Conservation (phyloP, 805 yeast genomes). For the Phaffomyces antillensis region DNA sequence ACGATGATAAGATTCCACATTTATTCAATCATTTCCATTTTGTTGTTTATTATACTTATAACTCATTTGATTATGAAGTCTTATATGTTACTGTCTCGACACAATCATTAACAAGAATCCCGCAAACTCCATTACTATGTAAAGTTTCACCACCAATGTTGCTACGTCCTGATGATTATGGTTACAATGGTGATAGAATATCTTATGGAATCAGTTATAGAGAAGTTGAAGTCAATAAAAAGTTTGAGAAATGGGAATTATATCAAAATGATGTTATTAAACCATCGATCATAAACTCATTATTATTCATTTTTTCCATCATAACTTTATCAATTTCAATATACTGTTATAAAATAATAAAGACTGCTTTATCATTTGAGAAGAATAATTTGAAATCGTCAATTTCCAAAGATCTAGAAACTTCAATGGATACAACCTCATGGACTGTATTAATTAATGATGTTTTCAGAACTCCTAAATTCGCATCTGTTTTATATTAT, state of each 20-base stretch:
- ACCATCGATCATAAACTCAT: conserved; percentile 16
- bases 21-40: conserved; percentile 26
- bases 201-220: conserved; percentile 23
- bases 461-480: conserved; percentile 18
- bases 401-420: conserved; percentile 1
- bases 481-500: conserved; percentile 7
- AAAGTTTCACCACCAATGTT: conserved; percentile 20
- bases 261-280: conserved; percentile 22
- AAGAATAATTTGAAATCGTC: conserved; percentile 9
- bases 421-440: conserved; percentile 10
- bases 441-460: conserved; percentile 22
- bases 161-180: conserved; percentile 18
- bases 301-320: conserved; percentile 13
- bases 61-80: conserved; percentile 19
- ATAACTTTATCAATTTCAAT: conserved; percentile 13
- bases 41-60: conserved; percentile 18
- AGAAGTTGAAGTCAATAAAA: conserved; percentile 16
- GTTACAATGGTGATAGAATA: conserved; percentile 23
- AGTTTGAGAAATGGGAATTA: conserved; percentile 11
- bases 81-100: conserved; percentile 22
- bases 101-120: conserved; percentile 20
- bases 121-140: conserved; percentile 19
- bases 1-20: conserved; percentile 24
- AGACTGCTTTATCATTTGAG: conserved; percentile 12
- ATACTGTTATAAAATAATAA: conserved; percentile 13